phyloP scores from a whole-genome alignment of 345 rosid species.

The Anastatica hierochuntica region DNA sequence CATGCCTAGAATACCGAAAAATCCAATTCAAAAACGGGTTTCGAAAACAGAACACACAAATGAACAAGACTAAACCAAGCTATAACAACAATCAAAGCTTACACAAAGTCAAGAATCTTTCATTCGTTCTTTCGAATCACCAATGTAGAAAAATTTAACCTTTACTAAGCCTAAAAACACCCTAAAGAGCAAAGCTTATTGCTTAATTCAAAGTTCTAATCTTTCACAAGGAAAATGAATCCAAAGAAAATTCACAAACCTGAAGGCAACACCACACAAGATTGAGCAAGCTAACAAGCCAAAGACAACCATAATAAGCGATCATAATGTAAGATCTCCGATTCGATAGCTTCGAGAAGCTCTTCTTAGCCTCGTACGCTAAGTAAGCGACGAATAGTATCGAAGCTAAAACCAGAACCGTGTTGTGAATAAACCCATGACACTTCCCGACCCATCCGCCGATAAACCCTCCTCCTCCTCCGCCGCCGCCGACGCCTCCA shows the following conservation, averaged over 20 bases:
- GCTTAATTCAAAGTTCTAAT: background rate
- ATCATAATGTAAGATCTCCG: constrained; percentile 85
- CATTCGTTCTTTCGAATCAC: too few species aligned
- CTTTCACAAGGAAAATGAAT: constrained; percentile 2
- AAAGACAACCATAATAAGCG: constrained; percentile 70
- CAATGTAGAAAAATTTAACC: too few species aligned
- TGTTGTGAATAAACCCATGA: constrained; percentile 76
- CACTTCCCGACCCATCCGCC: constrained; percentile 67
- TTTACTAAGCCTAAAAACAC: background rate
- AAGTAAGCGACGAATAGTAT: constrained; percentile 61
- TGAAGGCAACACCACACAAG: constrained; percentile 79
- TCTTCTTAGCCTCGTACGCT: constrained; percentile 62
- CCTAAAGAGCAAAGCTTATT: background rate
- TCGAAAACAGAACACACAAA: too few species aligned
- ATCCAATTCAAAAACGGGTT: too few species aligned
- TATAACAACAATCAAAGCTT: too few species aligned
- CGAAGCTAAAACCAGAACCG: constrained; percentile 44
- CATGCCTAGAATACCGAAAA: constrained; percentile 39
- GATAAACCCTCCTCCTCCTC: constrained; percentile 24
- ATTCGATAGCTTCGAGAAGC: constrained; percentile 58
- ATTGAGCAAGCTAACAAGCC: constrained; percentile 95
- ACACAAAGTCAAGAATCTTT: too few species aligned
- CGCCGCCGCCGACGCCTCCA: too few species aligned
- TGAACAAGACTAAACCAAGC: too few species aligned
- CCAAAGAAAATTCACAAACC: constrained; percentile 38